Evolutionary conservation across 495 filamentous ascomycete species (phyloP), one percentile per base, ranked within the genome.

Genomic region (Pyronema omphalodes): DNA sequence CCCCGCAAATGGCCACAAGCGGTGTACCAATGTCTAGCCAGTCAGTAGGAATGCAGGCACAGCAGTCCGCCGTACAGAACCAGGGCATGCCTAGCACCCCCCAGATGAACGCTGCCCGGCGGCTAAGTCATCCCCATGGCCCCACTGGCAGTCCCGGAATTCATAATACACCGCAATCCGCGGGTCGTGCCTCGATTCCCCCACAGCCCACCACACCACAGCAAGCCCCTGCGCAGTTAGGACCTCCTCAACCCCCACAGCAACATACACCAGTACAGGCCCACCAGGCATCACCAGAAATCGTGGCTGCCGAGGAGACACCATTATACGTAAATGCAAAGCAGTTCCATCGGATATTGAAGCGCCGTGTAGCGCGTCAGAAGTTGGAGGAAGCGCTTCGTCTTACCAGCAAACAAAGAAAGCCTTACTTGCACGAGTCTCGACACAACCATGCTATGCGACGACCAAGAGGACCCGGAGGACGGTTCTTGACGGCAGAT

Each of bases 371-470:
- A 57, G 91, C 91, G 3, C 78, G 91, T 37, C 91, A 98, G 67
- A 86, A 84, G 67, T 69, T 98, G 44, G 91, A 98, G 66, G 91
- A 98, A 64, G 78, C 84, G 39, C 67, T 99, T 44, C 80, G 91
- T 33, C 71, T 96, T 40, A 94, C 91, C 6, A 91, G 82, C 39
- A 99, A 96, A 68, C 88, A 89, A 18, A 79, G 91, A 35, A 96
- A 95, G 67, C 91, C 91, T 7, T 99, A 99, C 59, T 74, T 99
- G 37, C 91, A 99, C 70, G 91, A 99, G 65, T 96, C 91, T n/a
- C 76, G 91, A 60, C 91, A 99, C 65, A 99, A 99, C 61, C 91
- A 99, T 67, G 91, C 91, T 7, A 99, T 99, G 91, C 78, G 93
- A 37, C 76, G 91, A 58, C 91, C 91, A 18, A 80, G 91, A 65